phyloP scores from a whole-genome alignment of 2,329 filamentous ascomycete genomes.

The Aspergillus flavus region DNA sequence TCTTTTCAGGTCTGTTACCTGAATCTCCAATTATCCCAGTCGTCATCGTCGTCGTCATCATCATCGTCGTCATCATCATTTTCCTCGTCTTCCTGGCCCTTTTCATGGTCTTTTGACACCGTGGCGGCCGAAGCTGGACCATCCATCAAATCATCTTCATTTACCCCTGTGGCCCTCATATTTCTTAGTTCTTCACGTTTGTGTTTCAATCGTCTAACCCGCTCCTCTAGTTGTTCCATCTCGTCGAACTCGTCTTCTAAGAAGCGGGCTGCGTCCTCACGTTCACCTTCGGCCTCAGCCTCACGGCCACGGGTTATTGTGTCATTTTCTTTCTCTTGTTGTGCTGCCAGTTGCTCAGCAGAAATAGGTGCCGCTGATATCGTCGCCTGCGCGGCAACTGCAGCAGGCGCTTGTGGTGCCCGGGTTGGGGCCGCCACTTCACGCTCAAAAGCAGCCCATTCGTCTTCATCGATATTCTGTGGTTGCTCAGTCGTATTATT shows the following conservation, averaged over 20 bases:
- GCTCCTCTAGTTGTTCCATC: conserved; percentile 76
- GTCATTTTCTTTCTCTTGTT: conserved; percentile 52
- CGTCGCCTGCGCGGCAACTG: conserved; percentile 52
- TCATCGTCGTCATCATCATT: conserved; percentile 33
- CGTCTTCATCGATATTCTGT: conserved; percentile 66
- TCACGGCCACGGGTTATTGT: conserved; percentile 49
- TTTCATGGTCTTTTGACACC: conserved; percentile 44
- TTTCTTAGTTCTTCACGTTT: conserved; percentile 68
- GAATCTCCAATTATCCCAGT: conserved; percentile 50
- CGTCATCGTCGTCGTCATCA: conserved; percentile 61
- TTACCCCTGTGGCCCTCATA: conserved; percentile 33
- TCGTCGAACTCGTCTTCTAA: conserved; percentile 79
- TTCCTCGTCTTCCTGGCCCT: conserved; percentile 30
- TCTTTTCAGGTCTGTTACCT: conserved; percentile 27
- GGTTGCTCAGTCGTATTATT: conserved; percentile 14
- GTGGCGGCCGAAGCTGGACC: conserved; percentile 23
- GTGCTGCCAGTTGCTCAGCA: conserved; percentile 62
- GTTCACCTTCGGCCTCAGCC: conserved; percentile 65
- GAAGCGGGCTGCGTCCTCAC: conserved; percentile 73
- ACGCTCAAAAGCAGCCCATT: conserved; percentile 86
- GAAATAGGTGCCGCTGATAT: conserved; percentile 72
- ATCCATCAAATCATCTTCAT: conserved; percentile 31
- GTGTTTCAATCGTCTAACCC: conserved; percentile 69
- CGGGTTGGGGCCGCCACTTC: conserved; percentile 64
- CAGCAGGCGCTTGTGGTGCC: conserved; percentile 32